Percentiles rank a stretch among this genome's conserved stretches.
These are phyloP conservation scores for Beauveria varroae DNA, from an alignment of 2,329 filamentous ascomycete species.

Conservation along the genomic window DNA sequence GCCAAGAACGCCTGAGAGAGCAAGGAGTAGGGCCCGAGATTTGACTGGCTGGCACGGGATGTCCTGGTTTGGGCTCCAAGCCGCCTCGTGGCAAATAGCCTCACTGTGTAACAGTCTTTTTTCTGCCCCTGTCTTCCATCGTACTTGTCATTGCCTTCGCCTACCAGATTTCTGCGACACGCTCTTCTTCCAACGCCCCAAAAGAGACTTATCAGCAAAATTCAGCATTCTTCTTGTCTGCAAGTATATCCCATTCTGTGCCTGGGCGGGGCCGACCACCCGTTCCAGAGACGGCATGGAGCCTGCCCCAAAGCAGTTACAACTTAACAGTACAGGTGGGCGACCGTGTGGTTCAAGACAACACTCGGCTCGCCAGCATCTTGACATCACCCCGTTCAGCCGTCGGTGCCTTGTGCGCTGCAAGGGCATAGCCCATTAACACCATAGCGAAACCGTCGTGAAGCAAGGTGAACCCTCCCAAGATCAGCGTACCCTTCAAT, in stretches of 20 bases:
- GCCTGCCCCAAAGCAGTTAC: neutral
- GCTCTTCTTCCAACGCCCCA: too few relatives aligned
- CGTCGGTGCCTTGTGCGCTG: neutral
- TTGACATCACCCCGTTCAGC: too few relatives aligned
- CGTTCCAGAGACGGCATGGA: constrained; percentile 7
- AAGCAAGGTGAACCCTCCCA: neutral
- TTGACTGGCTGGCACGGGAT: neutral
- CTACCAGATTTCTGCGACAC: too few relatives aligned
- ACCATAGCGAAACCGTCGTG: neutral
- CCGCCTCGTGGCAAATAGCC: neutral
- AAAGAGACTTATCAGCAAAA: neutral
- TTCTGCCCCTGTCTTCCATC: neutral
- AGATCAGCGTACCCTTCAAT: neutral
- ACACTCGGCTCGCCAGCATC: too few relatives aligned
- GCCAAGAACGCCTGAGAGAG: neutral
- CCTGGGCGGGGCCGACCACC: neutral
- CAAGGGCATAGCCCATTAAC: neutral
- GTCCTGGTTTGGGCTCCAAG: neutral
- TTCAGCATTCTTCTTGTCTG: neutral
- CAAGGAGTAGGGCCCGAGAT: neutral
- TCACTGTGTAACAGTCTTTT: neutral
- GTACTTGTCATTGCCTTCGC: too few relatives aligned
- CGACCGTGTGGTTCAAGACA: too few relatives aligned
- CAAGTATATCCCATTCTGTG: neutral
- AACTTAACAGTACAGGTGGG: too few relatives aligned